Evolutionary conservation across 192 early-diverging fungal genomes (phyloP).

Genomic region (Rhizophagus clarus): DNA sequence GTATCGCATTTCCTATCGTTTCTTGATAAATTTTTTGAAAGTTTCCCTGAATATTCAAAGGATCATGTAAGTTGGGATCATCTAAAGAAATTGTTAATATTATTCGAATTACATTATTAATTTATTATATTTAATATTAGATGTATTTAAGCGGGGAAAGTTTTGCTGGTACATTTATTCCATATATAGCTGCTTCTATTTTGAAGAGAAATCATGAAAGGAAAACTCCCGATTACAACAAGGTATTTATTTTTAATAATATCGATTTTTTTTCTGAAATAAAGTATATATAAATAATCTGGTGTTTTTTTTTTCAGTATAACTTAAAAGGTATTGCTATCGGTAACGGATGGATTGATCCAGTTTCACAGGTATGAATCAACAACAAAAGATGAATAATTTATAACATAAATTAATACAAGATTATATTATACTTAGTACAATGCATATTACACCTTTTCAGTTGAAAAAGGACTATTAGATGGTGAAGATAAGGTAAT

Average conservation of each 20-base stretch:
- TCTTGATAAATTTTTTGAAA: slow-evolving; percentile 48
- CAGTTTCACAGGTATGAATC: slow-evolving; percentile 52
- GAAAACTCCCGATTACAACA: slow-evolving; percentile 11
- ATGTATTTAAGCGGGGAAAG: slow-evolving; percentile 67
- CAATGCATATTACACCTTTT: slow-evolving; percentile 46
- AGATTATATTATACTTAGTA: slow-evolving; percentile 36
- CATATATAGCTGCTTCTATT: slow-evolving; percentile 50
- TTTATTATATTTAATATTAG: slow-evolving; percentile 33
- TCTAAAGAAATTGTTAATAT: not conserved
- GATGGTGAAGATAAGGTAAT: slow-evolving; percentile 35
- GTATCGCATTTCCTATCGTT: slow-evolving; percentile 49
- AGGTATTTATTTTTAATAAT: not conserved
- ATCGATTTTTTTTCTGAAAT: not conserved
- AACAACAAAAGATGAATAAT: not conserved
- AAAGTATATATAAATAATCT: not conserved
- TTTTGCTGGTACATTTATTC: slow-evolving; percentile 66
- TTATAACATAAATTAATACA: not conserved
- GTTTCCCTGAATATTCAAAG: slow-evolving; percentile 51
- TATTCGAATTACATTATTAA: too few species aligned
- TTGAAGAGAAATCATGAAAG: slow-evolving; percentile 40
- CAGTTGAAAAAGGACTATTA: slow-evolving; percentile 37
- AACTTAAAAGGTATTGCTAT: slow-evolving; percentile 60
- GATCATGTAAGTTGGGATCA: slow-evolving; percentile 42
- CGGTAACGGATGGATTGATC: slow-evolving; percentile 70
- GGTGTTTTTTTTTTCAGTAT: slow-evolving; percentile 34